phyloP scores from a whole-genome alignment of 257 asterid species.

The Solanum medicagineum region DNA sequence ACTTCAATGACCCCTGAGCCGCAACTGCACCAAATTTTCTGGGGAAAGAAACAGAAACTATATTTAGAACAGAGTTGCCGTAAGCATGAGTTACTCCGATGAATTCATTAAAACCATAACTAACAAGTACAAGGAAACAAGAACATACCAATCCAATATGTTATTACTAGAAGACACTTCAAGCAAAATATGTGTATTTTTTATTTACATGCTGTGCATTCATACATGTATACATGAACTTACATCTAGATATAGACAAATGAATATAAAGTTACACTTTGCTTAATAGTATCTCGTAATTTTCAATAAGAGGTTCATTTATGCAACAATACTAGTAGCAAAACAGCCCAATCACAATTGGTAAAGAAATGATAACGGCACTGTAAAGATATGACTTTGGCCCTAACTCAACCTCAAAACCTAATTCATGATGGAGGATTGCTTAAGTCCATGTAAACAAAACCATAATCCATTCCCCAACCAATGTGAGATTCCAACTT shows the following conservation, averaged over 20 bases:
- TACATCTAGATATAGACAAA: not conserved
- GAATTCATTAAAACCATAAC: not conserved
- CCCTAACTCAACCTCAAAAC: not conserved
- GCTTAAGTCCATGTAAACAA: not conserved
- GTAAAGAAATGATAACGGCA: not conserved
- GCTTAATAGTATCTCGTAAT: not conserved
- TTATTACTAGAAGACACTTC: not conserved
- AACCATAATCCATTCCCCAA: not conserved
- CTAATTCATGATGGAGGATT: not conserved
- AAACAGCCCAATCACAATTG: not conserved
- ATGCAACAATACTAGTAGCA: not conserved
- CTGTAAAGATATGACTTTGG: not conserved
- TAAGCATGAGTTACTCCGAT: not conserved
- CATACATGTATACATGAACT: not conserved
- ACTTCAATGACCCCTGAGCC: slow-evolving; percentile 10
- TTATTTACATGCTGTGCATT: not conserved
- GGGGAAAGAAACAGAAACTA: not conserved
- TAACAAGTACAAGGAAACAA: not conserved
- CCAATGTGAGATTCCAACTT: not conserved
- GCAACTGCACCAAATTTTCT: not conserved
- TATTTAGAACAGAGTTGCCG: not conserved
- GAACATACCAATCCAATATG: not conserved
- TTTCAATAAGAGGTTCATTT: not conserved
- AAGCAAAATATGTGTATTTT: not conserved
- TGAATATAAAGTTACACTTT: not conserved